phyloP scores from a whole-genome alignment of 2,329 filamentous ascomycete species.

The Sporothrix brasiliensis region DNA sequence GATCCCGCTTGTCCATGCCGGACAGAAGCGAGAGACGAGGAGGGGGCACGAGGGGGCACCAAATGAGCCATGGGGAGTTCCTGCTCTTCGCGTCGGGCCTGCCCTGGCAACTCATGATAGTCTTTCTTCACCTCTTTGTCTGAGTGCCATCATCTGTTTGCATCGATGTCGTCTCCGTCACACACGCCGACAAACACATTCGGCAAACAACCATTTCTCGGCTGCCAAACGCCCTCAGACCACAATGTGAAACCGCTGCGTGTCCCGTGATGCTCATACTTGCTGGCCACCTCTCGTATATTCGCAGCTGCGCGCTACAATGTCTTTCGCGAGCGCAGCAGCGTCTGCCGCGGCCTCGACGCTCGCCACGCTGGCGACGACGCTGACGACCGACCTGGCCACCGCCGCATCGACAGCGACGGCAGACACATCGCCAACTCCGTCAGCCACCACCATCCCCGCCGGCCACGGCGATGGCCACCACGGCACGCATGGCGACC shows the following conservation, averaged over 20 bases:
- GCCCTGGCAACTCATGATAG: not conserved
- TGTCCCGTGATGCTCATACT: not conserved
- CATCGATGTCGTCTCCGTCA: too few species aligned
- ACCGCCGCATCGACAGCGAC: not conserved
- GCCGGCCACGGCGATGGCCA: not conserved
- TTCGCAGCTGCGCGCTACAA: not conserved
- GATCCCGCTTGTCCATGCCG: constrained; percentile 15
- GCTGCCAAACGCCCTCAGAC: not conserved
- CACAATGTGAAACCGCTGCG: not conserved
- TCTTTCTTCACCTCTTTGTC: too few species aligned
- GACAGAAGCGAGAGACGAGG: constrained; percentile 9
- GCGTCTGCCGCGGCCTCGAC: not conserved
- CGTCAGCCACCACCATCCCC: not conserved
- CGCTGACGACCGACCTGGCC: not conserved
- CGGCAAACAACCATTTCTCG: too few species aligned
- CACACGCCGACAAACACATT: too few species aligned
- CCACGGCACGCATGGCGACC: not conserved
- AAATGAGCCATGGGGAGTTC: not conserved
- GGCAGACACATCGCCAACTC: not conserved
- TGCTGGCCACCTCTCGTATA: not conserved
- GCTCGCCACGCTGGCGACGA: not conserved
- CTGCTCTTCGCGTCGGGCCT: not conserved
- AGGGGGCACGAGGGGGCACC: not conserved
- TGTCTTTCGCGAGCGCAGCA: not conserved
- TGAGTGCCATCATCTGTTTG: too few species aligned